Conservation (phyloP, 805 yeast genomes). For the Candida ovalis region DNA sequence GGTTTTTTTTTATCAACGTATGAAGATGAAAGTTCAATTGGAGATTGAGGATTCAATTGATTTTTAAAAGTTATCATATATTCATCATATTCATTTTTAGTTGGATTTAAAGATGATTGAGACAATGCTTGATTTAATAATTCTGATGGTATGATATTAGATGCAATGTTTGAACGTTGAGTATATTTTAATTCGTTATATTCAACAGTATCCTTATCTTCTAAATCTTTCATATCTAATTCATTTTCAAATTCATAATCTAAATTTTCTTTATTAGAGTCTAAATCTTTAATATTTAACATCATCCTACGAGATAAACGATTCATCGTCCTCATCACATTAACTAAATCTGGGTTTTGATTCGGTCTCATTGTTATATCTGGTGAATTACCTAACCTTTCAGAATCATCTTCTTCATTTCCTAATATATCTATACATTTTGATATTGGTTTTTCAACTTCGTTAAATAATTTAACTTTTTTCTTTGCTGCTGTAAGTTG, state of each 20-base stretch:
- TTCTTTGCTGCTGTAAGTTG: conserved; percentile 25
- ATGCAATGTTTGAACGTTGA: conserved; percentile 25
- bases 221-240: conserved; percentile 48
- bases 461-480: conserved; percentile 34
- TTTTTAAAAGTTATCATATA: conserved; percentile 20
- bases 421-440: conserved; percentile 77
- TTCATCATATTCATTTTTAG: conserved; percentile 23
- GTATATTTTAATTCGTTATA: conserved; percentile 45
- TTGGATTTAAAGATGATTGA: conserved; percentile 28
- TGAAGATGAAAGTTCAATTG: conserved; percentile 23
- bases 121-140: conserved; percentile 11
- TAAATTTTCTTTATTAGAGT: conserved; percentile 31
- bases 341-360: conserved; percentile 63
- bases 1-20: conserved; percentile 28
- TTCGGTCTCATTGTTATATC: conserved; percentile 82
- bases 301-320: conserved; percentile 81
- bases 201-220: conserved; percentile 42
- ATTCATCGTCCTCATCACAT: conserved; percentile 84
- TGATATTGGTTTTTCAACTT: conserved; percentile 46
- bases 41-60: conserved; percentile 17
- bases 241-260: conserved; percentile 41
- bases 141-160: conserved; percentile 24
- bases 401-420: conserved; percentile 77
- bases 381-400: conserved; percentile 72
- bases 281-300: conserved; percentile 44